Evolutionary conservation across 805 yeast genomes (phyloP), one percentile per base, ranked within the genome.

Genomic region (Pichia eremophila): DNA sequence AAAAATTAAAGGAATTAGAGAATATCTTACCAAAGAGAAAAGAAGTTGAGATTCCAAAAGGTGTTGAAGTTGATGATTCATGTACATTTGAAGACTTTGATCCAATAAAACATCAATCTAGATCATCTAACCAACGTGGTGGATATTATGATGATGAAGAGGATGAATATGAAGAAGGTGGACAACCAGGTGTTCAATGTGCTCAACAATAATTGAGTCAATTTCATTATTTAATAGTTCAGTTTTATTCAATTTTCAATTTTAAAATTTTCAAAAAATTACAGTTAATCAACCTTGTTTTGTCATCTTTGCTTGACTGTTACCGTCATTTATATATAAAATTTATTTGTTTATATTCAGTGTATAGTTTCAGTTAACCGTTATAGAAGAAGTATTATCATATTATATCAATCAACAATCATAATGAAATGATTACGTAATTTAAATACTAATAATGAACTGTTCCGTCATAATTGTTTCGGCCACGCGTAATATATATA

Each of bases 121-220:
- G 63, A 68, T 68, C 40, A 51, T 61, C 61, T 40, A 63, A 63
- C 31, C 78, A 77, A 49, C 79, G 75, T 41, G 84, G 79, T 46
- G 43, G 47, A 29, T 52, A 54, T 25, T 54, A 55, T 38, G 65
- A 65, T 32, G 69, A 66, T n/a, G 68, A 65, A n/a, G 69, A 80
- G 34, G 81, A 72, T 29, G 77, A 80, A 35, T 81, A 72, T 29
- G 77, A 71, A 28, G 77, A 71, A 43, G 76, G 73, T 44, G 77
- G 73, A 40, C 82, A 79, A 47, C 82, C 78, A 54, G 86, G 89
- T 58, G 95, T 86, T 49, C 95, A 89, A 77, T 89, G 97, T 78
- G 95, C 96, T 55, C 84, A 91, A 64, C 96, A 89, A 77, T 89
- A 77, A 28, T 25, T 9, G 22, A 10, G 17, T 15, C 10, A 34